Conservation (phyloP, 495 filamentous ascomycete species). For the Entonaema liquescens region DNA sequence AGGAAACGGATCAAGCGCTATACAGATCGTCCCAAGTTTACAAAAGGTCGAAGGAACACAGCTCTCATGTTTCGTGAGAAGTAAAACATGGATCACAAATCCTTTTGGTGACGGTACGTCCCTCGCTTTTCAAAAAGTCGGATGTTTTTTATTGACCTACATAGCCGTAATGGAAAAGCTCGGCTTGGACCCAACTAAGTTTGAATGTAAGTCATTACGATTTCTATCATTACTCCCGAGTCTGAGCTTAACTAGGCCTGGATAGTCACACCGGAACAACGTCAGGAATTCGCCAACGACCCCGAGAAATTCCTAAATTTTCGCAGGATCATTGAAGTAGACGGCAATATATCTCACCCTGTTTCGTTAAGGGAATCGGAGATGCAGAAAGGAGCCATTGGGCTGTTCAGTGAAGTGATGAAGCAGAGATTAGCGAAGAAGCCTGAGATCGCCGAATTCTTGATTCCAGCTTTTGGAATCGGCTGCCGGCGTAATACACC, state of each 20-base stretch:
- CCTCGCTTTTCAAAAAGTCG: constrained; percentile 10
- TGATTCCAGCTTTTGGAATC: constrained; percentile 69
- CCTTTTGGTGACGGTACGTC: constrained; percentile 51
- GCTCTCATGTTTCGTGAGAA: constrained; percentile 72
- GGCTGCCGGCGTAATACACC: constrained; percentile 78
- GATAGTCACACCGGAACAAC: constrained; percentile 50
- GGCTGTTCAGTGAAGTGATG: constrained; percentile 46
- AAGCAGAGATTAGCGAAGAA: constrained; percentile 42
- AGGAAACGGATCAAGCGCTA: constrained; percentile 71
- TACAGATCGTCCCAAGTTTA: constrained; percentile 74
- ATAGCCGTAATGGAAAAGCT: constrained; percentile 49
- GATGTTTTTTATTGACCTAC: constrained; percentile 10
- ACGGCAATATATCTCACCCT: constrained; percentile 51
- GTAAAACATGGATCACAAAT: constrained; percentile 69
- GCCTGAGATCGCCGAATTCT: constrained; percentile 48
- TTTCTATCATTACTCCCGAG: not conserved
- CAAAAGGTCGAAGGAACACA: constrained; percentile 62
- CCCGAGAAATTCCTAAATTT: constrained; percentile 47
- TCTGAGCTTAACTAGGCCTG: not conserved
- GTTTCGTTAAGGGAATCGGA: constrained; percentile 46
- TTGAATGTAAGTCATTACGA: constrained; percentile 46
- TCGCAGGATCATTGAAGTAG: constrained; percentile 53
- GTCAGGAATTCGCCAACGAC: constrained; percentile 42
- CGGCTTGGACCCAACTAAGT: constrained; percentile 48
- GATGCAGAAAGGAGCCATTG: constrained; percentile 43